These are phyloP conservation scores for Carpinus viminea DNA, from an alignment of 306 rosid species.

Conservation along the genomic window DNA sequence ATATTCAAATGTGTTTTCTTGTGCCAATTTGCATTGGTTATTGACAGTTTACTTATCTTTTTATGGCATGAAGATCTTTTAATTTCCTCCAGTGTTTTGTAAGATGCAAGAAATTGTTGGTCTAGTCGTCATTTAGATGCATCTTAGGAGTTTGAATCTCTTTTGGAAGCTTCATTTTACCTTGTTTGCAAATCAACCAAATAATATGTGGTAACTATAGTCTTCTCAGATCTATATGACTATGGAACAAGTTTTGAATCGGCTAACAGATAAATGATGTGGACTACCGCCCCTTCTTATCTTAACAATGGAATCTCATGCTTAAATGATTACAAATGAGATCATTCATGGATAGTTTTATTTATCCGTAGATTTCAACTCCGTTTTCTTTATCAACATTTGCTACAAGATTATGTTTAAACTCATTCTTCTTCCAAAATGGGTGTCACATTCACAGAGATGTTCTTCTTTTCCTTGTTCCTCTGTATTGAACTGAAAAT, in stretches of 20 bases:
- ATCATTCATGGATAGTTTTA: neutral
- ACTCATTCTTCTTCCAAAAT: neutral
- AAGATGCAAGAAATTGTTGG: neutral
- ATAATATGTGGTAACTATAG: neutral
- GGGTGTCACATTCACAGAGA: neutral
- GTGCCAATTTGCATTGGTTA: neutral
- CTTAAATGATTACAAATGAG: neutral
- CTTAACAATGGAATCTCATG: neutral
- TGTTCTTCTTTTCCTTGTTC: neutral
- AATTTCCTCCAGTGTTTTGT: neutral
- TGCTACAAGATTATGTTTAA: neutral
- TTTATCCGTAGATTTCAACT: neutral
- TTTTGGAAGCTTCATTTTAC: constrained; percentile 11
- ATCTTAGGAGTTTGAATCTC: neutral
- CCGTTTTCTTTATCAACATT: neutral
- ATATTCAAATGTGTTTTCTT: neutral
- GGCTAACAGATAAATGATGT: neutral
- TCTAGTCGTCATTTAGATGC: neutral
- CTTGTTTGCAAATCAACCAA: neutral
- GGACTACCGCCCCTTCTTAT: neutral
- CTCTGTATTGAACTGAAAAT: neutral
- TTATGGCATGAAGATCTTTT: neutral
- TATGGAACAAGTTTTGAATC: neutral
- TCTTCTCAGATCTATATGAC: constrained; percentile 1
- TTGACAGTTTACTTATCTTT: neutral